phyloP scores from a whole-genome alignment of 306 rosid species.

The Castanea sativa region DNA sequence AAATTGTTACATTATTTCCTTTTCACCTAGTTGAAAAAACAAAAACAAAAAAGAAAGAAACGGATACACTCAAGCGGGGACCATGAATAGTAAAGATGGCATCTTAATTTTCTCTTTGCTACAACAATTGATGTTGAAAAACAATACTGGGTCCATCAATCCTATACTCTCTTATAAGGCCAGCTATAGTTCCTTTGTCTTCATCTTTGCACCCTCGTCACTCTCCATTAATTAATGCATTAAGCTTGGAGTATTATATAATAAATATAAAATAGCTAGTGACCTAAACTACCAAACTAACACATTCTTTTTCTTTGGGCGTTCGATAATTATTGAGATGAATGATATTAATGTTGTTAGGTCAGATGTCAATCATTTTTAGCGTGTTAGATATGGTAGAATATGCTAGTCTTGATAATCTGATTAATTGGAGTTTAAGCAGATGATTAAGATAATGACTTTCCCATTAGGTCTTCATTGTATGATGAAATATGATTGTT shows the following conservation, averaged over 20 bases:
- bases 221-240: background rate
- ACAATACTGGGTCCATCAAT: conserved; percentile 32
- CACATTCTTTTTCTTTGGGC: background rate
- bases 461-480: background rate
- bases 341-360: conserved; percentile 19
- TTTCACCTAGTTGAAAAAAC: background rate
- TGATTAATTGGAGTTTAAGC: background rate
- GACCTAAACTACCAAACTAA: conserved; percentile 48
- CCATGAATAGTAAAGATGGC: conserved; percentile 13
- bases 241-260: conserved; percentile 10
- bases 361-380: conserved; percentile 39
- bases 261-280: conserved; percentile 14
- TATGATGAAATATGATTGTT: background rate
- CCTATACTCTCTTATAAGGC: conserved; percentile 3
- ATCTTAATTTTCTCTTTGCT: conserved; percentile 10
- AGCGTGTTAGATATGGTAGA: conserved; percentile 27
- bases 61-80: conserved; percentile 6
- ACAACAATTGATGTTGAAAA: conserved; percentile 29
- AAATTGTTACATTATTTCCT: background rate
- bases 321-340: conserved; percentile 13
- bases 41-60: background rate
- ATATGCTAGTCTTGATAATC: background rate
- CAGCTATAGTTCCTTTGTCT: conserved; percentile 46
- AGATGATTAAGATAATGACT: background rate
- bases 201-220: conserved; percentile 26